Base-by-base conservation (phyloP, 192 early-diverging fungal species). In the Backusella mclennaniae region DNA sequence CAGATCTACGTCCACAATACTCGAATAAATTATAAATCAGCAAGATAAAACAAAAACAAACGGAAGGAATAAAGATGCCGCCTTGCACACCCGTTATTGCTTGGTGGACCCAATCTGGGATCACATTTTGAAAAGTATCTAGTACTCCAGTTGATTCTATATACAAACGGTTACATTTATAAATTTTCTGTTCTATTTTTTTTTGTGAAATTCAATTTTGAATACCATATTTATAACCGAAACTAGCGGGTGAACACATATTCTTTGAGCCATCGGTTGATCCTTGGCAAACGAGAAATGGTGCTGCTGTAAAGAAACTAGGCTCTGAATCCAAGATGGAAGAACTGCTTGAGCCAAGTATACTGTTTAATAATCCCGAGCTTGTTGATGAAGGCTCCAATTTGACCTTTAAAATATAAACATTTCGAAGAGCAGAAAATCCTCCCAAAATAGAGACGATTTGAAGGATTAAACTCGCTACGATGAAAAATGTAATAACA, bases 401-500 rank as follows among this genome's bases (percentile, higher is more conserved):
- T 19, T 69, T 21, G 9, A 69, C 68, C 36, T 38, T 35, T 21
- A 69, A 23, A 0, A 69, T 38, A 14, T 69, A 41, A 1, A 69
- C 36, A 11, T 19, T 23, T 41, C 35, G 68, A 41, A 69, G 68
- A 21, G 35, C 19, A 69, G 35, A 19, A 36, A 39, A 69, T 39
- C 38, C 38, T 39, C 68, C 68, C n/a, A 69, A 38, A 23, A 69
- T 39, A 1, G 38, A 35, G 5, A 69, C 11, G 3, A 69, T 41
- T 23, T 69, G 68, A 41, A 69, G 38, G n/a, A 69, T 69, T 12
- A 69, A 38, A 41, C 68, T 69, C 1, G 68, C 68, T 23, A 69
- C 3, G 6, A 69, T 69, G 11, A 69, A 23, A 19, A 69, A 69
- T 21, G 68, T 41, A 21, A 69, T 39, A 41, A 69, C 12, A 69